Conservation (phyloP, 2,329 filamentous ascomycete genomes). For the Pseudohalonectria lignicola region DNA sequence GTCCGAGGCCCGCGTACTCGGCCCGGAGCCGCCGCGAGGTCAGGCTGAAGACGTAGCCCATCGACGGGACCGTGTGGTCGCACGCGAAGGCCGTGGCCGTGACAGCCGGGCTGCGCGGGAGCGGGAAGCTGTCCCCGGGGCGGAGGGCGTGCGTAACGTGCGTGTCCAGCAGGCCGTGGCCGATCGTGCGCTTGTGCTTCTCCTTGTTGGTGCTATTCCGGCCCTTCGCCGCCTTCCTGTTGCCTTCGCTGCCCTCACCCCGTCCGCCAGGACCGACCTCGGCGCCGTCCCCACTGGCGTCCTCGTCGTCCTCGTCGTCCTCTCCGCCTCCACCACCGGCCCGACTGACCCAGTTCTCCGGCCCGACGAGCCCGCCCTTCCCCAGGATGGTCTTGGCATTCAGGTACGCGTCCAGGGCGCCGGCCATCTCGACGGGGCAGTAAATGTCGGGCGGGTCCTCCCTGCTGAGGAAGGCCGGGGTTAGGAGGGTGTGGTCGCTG, state of each 20-base stretch:
- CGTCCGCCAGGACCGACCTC: neutral
- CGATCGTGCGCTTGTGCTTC: constrained; percentile 1
- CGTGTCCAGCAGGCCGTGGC: constrained; percentile 15
- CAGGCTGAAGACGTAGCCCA: constrained; percentile 33
- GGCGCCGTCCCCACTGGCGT: neutral
- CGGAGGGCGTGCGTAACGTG: constrained; percentile 26
- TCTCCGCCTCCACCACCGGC: too few species aligned
- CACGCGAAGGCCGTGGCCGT: constrained; percentile 30
- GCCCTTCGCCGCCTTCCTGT: constrained; percentile 1
- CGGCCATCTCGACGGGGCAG: constrained; percentile 28
- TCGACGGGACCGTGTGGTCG: constrained; percentile 33
- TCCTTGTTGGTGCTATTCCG: too few species aligned
- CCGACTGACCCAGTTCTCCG: constrained; percentile 18
- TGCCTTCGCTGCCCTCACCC: neutral
- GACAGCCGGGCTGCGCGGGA: constrained; percentile 23
- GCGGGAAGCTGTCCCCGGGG: constrained; percentile 22
- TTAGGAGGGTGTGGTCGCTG: constrained; percentile 31
- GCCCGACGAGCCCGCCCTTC: constrained; percentile 22
- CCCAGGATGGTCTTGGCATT: constrained; percentile 29
- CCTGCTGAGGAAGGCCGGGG: constrained; percentile 29
- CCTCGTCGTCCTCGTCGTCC: constrained; percentile 4
- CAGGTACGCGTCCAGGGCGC: constrained; percentile 26
- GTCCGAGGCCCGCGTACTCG: constrained; percentile 22
- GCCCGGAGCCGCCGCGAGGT: constrained; percentile 25
- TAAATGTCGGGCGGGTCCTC: constrained; percentile 33